Base-by-base conservation (phyloP, 805 yeast genomes). In the Yarrowia sp. region DNA sequence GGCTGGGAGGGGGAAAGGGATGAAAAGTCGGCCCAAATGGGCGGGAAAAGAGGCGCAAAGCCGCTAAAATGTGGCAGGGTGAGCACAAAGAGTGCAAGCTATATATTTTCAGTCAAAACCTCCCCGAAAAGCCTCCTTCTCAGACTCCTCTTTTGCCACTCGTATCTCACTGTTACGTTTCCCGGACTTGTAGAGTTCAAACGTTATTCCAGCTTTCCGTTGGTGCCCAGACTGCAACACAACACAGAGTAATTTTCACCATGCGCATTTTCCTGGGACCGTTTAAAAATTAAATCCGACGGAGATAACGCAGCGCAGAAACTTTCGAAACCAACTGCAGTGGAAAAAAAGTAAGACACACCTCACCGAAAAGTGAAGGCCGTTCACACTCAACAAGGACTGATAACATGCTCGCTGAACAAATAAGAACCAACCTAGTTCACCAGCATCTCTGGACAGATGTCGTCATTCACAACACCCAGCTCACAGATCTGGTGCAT, bases 361-460 rank as follows among this genome's bases (percentile, higher is more conserved):
- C 3, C 22, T 5, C 36, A 31, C 35, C n/a, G n/a, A 45, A 31
- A 8, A 31, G 1, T 14, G 5, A 45, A 7, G 11, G 4, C 6
- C 50, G n/a, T 9, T 14, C 50, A 44, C 36, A 47, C 28, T 41
- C 39, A 47, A n/a, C 45, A 41, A 45, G 38, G n/a, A n/a, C n/a
- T n/a, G n/a, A n/a, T n/a, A n/a, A n/a, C n/a, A n/a, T n/a, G n/a
- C n/a, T n/a, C n/a, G 70, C 73, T 22, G 44, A 53, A n/a, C 65
- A 67, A 42, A 75, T 73, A 35, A 63, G 58, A 31, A 66, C 68
- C 33, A 77, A 77, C 65, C 71, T 77, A 15, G 70, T 65, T 36
- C 73, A 76, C 61, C 79, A 77, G 67, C 80, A 77, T 64, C 67
- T 74, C 38, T 77, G 80, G 80, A 70, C 72, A 3, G 67, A 70